Evolutionary conservation across 306 rosid genomes (phyloP), one percentile per base, ranked within the genome.

Genomic region (Cicer cuneatum): DNA sequence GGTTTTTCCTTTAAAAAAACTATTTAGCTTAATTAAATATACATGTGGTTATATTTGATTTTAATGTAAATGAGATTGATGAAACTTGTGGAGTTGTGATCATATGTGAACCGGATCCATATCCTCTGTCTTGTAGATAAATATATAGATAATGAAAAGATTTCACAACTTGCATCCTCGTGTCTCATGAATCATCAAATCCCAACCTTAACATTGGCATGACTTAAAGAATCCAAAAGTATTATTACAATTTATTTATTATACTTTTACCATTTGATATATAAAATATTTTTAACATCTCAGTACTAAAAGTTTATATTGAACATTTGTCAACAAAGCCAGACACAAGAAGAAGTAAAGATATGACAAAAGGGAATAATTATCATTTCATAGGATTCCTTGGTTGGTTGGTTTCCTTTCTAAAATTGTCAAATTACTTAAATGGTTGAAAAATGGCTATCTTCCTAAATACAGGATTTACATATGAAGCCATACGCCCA

Each of bases 311-410:
- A 51, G 57, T 14, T 15, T 15, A 7, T 52, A 6, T 7, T 16
- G 7, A 52, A 52, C 8, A 52, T 52, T 52, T 52, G 33, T 52
- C 66, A 59, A 60, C 1, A 39, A 29, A 41, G 77, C 24, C 51
- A 38, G 4, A 57, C 62, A 47, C n/a, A 41, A 37, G 47, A 15
- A 59, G 13, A 16, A 45, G 45, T 14, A 61, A 60, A 72, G 51
- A 66, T 16, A 61, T 42, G 63, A 29, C 39, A 37, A 70, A 64
- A 65, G 29, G 43, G 49, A 56, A 71, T 59, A 29, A 75, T 37
- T 51, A 45, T 64, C 49, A 75, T 75, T 53, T 72, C 87, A 72
- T 78, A 72, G 84, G 87, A 80, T 87, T 85, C 85, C 65, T 52
- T 9, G 9, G 51, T 66, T 63, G 49, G 69, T 63, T 63, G 49